Evolutionary conservation across 495 filamentous ascomycete species (phyloP).

Genomic region (Lichina pygmaea): DNA sequence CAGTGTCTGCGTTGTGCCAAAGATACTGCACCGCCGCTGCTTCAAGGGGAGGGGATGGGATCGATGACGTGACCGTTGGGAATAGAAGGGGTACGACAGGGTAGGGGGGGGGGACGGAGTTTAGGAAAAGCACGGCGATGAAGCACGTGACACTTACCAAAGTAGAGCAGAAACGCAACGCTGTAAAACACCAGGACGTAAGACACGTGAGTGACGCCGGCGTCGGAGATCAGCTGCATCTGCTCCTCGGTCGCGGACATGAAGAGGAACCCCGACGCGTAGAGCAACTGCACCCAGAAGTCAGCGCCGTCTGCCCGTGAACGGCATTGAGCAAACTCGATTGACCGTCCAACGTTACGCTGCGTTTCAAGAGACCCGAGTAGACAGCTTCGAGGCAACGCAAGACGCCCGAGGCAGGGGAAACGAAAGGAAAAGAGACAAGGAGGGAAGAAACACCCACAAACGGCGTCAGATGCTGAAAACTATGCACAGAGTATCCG

Average conservation of each 20-base stretch:
- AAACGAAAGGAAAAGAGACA: background rate
- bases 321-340: background rate
- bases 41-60: no score
- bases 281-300: conserved; percentile 38
- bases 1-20: conserved; percentile 2
- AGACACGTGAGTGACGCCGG: conserved; percentile 61
- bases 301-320: background rate
- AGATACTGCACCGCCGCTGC: background rate
- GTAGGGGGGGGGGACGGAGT: background rate
- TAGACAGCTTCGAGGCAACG: no score
- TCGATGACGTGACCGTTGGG: background rate
- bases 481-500: conserved; percentile 25
- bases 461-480: conserved; percentile 78
- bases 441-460: conserved; percentile 24
- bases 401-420: background rate
- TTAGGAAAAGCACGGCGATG: background rate
- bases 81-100: background rate
- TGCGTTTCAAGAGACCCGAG: background rate
- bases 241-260: conserved; percentile 96
- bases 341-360: background rate
- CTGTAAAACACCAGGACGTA: conserved; percentile 82
- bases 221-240: conserved; percentile 45
- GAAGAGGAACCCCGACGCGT: conserved; percentile 85
- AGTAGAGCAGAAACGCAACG: conserved; percentile 68
- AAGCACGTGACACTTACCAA: conserved; percentile 26